Conservation (phyloP, 1,139 yeast species). For the Nakaseomyces sp. region DNA sequence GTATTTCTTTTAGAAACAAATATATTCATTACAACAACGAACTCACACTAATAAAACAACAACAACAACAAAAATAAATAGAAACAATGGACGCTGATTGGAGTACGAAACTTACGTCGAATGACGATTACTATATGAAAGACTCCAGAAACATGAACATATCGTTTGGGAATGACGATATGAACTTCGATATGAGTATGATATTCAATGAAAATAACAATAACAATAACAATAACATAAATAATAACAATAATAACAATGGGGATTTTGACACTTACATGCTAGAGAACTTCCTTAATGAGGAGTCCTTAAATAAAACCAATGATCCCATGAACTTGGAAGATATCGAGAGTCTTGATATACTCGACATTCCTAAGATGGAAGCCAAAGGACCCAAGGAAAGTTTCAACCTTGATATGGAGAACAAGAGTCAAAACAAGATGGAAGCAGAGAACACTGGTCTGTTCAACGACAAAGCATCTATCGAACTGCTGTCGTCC, state of each 20-base stretch:
- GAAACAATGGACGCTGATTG: conserved; percentile 9
- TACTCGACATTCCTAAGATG: not conserved
- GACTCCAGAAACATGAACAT: not conserved
- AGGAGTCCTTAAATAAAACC: not conserved
- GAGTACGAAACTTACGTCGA: not conserved
- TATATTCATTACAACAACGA: not conserved
- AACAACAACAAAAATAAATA: not conserved
- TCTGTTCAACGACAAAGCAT: not conserved
- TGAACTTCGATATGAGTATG: conserved; percentile 8
- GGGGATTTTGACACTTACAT: conserved; percentile 5
- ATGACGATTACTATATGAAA: not conserved
- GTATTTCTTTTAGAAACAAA: not conserved
- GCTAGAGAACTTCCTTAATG: conserved; percentile 1
- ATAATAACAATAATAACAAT: not conserved
- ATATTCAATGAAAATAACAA: not conserved
- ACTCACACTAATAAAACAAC: not conserved
- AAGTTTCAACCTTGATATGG: not conserved
- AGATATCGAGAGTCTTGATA: not conserved
- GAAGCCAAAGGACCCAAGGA: not conserved
- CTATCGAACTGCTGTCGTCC: conserved; percentile 1
- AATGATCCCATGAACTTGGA: not conserved
- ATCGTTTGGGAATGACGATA: conserved; percentile 7
- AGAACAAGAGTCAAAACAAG: not conserved
- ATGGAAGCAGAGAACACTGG: not conserved
- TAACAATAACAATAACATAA: too few species aligned